Evolutionary conservation across 2,329 filamentous ascomycete genomes (phyloP).

Genomic region (Aspergillaceae sp.): DNA sequence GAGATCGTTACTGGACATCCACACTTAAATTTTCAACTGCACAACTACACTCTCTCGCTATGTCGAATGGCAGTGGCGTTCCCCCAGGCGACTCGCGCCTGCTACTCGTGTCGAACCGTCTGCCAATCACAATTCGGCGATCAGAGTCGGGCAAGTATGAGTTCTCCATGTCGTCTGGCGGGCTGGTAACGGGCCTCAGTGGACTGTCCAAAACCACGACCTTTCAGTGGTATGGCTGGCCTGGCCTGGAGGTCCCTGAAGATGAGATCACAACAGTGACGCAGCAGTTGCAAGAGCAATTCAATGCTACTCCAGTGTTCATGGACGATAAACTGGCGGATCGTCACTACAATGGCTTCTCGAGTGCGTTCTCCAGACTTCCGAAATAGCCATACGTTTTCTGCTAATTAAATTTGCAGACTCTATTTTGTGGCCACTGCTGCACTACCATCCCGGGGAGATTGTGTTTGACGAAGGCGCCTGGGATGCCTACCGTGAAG

Average conservation of each 20-base stretch:
- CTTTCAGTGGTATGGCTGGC: slow-evolving; percentile 97
- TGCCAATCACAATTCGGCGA: slow-evolving; percentile 90
- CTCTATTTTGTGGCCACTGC: slow-evolving; percentile 90
- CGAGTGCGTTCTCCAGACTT: slow-evolving; percentile 52
- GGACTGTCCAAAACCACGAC: slow-evolving; percentile 80
- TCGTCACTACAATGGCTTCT: slow-evolving; percentile 91
- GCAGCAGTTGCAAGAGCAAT: slow-evolving; percentile 68
- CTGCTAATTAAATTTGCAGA: slow-evolving; percentile 42
- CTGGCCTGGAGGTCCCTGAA: slow-evolving; percentile 78
- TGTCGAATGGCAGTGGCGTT: slow-evolving; percentile 3
- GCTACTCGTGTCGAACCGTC: slow-evolving; percentile 79
- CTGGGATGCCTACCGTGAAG: slow-evolving; percentile 83
- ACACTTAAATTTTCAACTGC: too few relatives aligned
- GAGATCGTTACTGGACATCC: too few relatives aligned
- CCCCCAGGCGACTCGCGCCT: slow-evolving; percentile 39
- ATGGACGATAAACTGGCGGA: slow-evolving; percentile 84
- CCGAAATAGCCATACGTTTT: not conserved
- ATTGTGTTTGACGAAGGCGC: slow-evolving; percentile 91
- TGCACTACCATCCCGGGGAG: slow-evolving; percentile 95
- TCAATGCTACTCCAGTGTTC: slow-evolving; percentile 79
- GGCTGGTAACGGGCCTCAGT: slow-evolving; percentile 80
- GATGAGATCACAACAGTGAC: slow-evolving; percentile 64
- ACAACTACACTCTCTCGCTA: not conserved
- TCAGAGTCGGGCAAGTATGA: slow-evolving; percentile 77
- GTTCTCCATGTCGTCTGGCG: slow-evolving; percentile 90